Percentiles rank a stretch among this genome's conserved stretches.
These are phyloP conservation scores for Xerocomellus chrysenteron DNA, from an alignment of 768 basidiomycete genomes.

Conservation along the genomic window DNA sequence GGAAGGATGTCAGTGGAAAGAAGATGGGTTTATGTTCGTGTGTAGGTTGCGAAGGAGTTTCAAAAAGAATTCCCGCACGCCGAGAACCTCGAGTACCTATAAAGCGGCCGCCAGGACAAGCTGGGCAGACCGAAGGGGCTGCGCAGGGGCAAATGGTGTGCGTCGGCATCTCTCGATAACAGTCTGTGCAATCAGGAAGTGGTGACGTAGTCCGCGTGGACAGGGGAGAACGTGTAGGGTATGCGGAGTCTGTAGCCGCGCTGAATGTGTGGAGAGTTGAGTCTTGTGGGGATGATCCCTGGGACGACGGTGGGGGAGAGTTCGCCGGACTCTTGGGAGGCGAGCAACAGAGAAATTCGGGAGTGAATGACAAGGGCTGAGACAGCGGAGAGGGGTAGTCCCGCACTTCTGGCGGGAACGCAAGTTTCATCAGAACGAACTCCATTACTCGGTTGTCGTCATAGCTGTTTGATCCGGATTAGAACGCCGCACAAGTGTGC, in stretches of 20 bases:
- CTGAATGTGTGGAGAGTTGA: constrained; percentile 16
- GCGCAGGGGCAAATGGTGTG: constrained; percentile 1
- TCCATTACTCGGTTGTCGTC: constrained; percentile 67
- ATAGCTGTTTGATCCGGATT: constrained; percentile 36
- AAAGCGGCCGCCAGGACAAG: constrained; percentile 4
- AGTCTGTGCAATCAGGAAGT: constrained; percentile 17
- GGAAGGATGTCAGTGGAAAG: constrained; percentile 59
- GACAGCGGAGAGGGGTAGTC: constrained; percentile 28
- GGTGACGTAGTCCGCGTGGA: constrained; percentile 23
- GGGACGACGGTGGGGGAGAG: constrained; percentile 30
- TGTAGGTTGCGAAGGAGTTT: constrained; percentile 7
- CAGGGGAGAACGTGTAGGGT: constrained; percentile 23
- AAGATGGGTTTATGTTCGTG: constrained; percentile 45
- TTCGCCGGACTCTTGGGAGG: constrained; percentile 28
- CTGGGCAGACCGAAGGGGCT: constrained; percentile 4
- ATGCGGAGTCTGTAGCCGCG: constrained; percentile 4
- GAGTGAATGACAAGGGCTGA: constrained; percentile 7
- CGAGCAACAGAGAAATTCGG: constrained; percentile 16
- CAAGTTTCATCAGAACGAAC: constrained; percentile 67
- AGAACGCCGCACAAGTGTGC: not conserved
- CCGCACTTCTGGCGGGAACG: constrained; percentile 52
- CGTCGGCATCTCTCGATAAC: constrained; percentile 14
- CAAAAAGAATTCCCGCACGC: constrained; percentile 11
- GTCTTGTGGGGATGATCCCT: constrained; percentile 27
- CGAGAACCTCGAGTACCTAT: constrained; percentile 1